These are phyloP conservation scores for Cyanidioschyzon merolae DNA, from an alignment of 23 red algal genomes.

Conservation along the genomic window DNA sequence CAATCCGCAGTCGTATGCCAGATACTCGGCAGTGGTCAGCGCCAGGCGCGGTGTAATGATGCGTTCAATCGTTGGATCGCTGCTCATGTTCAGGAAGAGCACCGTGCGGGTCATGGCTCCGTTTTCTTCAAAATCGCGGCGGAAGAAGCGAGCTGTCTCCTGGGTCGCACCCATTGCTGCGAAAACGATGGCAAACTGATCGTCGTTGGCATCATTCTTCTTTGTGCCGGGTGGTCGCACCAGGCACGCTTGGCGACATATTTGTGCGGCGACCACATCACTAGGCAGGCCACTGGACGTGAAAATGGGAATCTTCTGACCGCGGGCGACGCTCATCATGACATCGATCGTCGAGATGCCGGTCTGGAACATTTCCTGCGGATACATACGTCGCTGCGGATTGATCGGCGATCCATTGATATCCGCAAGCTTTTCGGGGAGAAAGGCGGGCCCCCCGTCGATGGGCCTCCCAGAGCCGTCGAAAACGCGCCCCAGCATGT, in stretches of 20 bases:
- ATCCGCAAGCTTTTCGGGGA: slow-evolving; percentile 82
- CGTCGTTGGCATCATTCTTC: not conserved
- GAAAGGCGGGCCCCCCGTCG: slow-evolving; percentile 71
- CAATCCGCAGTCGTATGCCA: slow-evolving; percentile 90
- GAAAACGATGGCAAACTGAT: slow-evolving; percentile 97
- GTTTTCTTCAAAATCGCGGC: slow-evolving; percentile 96
- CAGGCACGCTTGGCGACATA: slow-evolving; percentile 86
- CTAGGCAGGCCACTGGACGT: slow-evolving; percentile 80
- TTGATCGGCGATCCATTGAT: slow-evolving; percentile 85
- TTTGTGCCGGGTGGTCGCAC: slow-evolving; percentile 6
- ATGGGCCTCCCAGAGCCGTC: slow-evolving; percentile 96
- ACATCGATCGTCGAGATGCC: slow-evolving; percentile 98
- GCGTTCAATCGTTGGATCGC: slow-evolving; percentile 97
- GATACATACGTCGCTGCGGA: slow-evolving; percentile 79
- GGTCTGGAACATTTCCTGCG: slow-evolving; percentile 95
- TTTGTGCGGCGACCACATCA: slow-evolving; percentile 96
- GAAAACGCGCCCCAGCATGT: slow-evolving; percentile 97
- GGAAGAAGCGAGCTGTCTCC: slow-evolving; percentile 95
- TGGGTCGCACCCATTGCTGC: slow-evolving; percentile 98
- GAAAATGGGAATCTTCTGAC: slow-evolving; percentile 98
- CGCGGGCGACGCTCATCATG: slow-evolving; percentile 91
- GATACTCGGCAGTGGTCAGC: slow-evolving; percentile 87
- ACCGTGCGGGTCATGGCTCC: slow-evolving; percentile 80
- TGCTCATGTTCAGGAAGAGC: slow-evolving; percentile 93
- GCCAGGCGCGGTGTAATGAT: slow-evolving; percentile 96